A percentile compares a stretch with the other conserved stretches of the same genome.
phyloP scores from a whole-genome alignment of 306 rosid genomes.

The Sesbania bispinosa region DNA sequence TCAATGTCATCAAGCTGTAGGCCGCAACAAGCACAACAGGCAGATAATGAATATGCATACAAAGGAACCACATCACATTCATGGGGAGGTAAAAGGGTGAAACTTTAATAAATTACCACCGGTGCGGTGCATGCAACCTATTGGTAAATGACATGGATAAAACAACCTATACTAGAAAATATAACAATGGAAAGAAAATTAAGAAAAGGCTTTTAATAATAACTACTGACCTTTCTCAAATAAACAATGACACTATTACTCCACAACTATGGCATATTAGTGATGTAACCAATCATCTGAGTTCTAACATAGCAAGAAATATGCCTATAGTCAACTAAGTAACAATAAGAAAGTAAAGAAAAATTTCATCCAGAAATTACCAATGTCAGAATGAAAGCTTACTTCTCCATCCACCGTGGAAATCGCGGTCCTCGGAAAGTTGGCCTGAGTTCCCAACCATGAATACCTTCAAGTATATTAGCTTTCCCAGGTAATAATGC shows the following conservation, averaged over 20 bases:
- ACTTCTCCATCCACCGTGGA: constrained; percentile 99
- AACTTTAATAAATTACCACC: neutral
- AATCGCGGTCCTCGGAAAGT: constrained; percentile 89
- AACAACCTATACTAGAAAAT: neutral
- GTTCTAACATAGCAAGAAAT: neutral
- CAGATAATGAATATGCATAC: neutral
- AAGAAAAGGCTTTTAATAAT: neutral
- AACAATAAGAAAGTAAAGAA: neutral
- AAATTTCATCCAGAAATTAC: neutral
- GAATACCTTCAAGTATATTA: constrained; percentile 81
- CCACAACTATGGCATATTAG: neutral
- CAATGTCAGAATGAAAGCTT: constrained; percentile 29
- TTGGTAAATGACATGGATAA: neutral
- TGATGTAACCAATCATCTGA: neutral
- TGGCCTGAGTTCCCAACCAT: constrained; percentile 97
- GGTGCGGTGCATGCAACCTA: neutral
- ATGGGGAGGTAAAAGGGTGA: neutral
- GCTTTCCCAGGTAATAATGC: constrained; percentile 76
- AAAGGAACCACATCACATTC: neutral
- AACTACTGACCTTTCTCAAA: neutral
- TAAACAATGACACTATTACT: neutral
- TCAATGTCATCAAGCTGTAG: constrained; percentile 5
- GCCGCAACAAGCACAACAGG: neutral
- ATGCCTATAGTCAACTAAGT: neutral
- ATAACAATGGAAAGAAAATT: neutral